These are phyloP conservation scores for Pseudogymnoascus sp. DNA, from an alignment of 2,329 filamentous ascomycete genomes.

Conservation along the genomic window DNA sequence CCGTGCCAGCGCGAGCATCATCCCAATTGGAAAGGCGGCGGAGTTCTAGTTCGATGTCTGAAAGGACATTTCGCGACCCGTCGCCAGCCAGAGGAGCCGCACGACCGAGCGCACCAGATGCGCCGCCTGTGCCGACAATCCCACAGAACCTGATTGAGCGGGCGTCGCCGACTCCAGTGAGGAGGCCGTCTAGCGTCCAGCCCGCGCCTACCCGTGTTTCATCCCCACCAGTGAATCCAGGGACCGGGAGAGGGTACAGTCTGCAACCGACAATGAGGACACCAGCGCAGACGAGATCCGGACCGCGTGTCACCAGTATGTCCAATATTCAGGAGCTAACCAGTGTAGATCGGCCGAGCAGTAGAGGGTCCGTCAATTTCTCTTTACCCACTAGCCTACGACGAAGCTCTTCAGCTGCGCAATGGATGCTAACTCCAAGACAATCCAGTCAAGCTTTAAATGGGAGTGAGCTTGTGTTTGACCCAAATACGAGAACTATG, in stretches of 20 bases:
- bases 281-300: conserved; percentile 19
- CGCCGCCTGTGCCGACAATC: conserved; percentile 69
- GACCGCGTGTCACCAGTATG: conserved; percentile 12
- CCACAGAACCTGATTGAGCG: conserved; percentile 39
- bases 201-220: conserved; percentile 25
- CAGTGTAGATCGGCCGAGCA: conserved; percentile 34
- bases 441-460: conserved; percentile 20
- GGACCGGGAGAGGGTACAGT: conserved; percentile 24
- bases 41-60: conserved; percentile 77
- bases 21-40: conserved; percentile 51
- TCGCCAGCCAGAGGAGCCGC: conserved; percentile 47
- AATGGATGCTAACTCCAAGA: conserved; percentile 25
- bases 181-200: conserved; percentile 31
- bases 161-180: conserved; percentile 20
- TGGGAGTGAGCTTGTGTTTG: conserved; percentile 47
- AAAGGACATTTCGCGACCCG: conserved; percentile 75
- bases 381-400: conserved; percentile 38
- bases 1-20: conserved; percentile 31
- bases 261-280: conserved; percentile 20
- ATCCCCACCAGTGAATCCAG: conserved; percentile 23
- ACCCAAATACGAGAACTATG: conserved; percentile 58
- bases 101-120: conserved; percentile 34
- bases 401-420: conserved; percentile 23
- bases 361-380: conserved; percentile 41
- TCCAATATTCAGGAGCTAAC: conserved; percentile 31